phyloP scores from a whole-genome alignment of 176 grass and related monocot genomes.

The Juncus effusus region DNA sequence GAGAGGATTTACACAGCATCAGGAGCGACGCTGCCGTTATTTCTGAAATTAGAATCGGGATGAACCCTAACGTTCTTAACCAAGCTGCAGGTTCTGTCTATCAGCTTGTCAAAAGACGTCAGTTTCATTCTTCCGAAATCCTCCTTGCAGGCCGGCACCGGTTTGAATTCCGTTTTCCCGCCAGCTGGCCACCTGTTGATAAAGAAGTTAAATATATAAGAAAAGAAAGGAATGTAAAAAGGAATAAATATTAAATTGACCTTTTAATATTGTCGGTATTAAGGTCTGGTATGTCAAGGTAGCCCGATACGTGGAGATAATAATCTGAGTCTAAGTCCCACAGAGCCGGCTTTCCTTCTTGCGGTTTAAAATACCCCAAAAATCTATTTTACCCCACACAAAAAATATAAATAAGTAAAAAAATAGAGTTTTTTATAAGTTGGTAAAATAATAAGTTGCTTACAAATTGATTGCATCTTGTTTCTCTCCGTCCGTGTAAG shows the following conservation, averaged over 20 bases:
- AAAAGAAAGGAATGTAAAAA: background rate
- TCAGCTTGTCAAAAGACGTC: constrained; percentile 89
- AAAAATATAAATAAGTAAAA: background rate
- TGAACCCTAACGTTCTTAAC: constrained; percentile 75
- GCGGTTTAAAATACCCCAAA: constrained; percentile 90
- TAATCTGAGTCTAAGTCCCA: constrained; percentile 99
- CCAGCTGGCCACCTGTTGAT: constrained; percentile 19
- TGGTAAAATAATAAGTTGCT: constrained; percentile 21
- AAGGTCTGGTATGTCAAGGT: constrained; percentile 45
- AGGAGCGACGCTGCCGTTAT: constrained; percentile 76
- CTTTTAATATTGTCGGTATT: constrained; percentile 51
- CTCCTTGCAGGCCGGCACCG: constrained; percentile 76
- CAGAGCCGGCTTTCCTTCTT: constrained; percentile 94
- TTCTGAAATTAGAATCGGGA: constrained; percentile 53
- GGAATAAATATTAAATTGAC: constrained; percentile 26
- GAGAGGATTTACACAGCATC: constrained; percentile 73
- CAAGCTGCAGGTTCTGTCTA: constrained; percentile 60
- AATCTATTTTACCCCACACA: constrained; percentile 51
- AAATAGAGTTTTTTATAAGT: background rate
- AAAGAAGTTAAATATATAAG: constrained; percentile 2
- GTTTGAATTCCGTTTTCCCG: constrained; percentile 12
- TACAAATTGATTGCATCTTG: constrained; percentile 99
- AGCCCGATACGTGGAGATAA: constrained; percentile 86
- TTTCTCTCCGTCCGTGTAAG: constrained; percentile 96
- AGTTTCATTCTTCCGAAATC: constrained; percentile 72